Evolutionary conservation across 768 basidiomycete species (phyloP), one percentile per base, ranked within the genome.

Genomic region (Candolleomyces efflorescens): DNA sequence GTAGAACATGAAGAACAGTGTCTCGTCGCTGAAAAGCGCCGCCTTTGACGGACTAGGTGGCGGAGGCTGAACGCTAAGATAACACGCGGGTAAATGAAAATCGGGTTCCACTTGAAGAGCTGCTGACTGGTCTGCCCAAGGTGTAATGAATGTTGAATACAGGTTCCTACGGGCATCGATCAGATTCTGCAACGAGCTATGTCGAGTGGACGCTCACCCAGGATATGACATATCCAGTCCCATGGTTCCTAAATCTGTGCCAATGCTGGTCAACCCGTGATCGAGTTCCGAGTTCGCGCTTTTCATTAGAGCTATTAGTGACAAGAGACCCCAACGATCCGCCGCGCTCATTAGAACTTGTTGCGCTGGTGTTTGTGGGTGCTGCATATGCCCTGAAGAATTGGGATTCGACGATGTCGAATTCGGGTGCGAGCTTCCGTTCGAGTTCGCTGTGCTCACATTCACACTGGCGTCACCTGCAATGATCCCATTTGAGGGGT

Each of bases 1-100:
- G 75, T 98, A 98, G 80, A 98, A 98, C 85, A 96, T 94, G 81
- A 92, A 96, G 74, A 98, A 97, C 24, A 98, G 76, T 15, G 95
- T 97, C 73, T 98, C 95, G 71, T 98, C 95, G 71, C 89, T 90
- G 74, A 98, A 96, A 51, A 87, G 84, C 1, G 82, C 80, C 17
- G 87, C 89, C 75, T 94, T 94, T 61, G 68, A 78, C 53, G 90
- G 87, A 3, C 90, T 90, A 38, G 91, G 89, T 47, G 93, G 86
- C 38, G 89, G 86, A 36, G 95, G 87, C 64, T 91, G 88, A 49
- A 97, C 94, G 71, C 88, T 94, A 60, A 76, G 71, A 65, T 98
- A 98, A 74, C 94, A 97, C 26, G 84, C 77, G 41, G 95, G 95
- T 49, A 95, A 82, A 65, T 91, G 87, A 70, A 87, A 97, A 68